These are phyloP conservation scores for Rhododendron kiyosumense DNA, from an alignment of 148 eudicot genomes.

Conservation along the genomic window DNA sequence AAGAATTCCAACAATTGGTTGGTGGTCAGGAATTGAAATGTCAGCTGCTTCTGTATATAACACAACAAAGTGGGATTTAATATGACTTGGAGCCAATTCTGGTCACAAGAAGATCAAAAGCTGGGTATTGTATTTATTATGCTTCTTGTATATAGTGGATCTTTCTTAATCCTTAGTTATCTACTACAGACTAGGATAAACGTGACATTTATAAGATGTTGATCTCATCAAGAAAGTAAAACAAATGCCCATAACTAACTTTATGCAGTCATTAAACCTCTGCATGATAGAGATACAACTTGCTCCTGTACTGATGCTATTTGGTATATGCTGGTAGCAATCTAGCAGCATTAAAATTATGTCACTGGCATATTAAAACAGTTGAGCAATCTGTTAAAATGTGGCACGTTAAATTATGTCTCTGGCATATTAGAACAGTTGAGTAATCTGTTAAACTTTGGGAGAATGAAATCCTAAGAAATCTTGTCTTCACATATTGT, in stretches of 20 bases:
- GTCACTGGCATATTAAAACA: not conserved
- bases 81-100: not conserved
- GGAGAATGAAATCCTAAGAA: not conserved
- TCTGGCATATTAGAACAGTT: not conserved
- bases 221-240: not conserved
- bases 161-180: not conserved
- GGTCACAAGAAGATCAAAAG: not conserved
- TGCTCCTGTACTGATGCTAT: not conserved
- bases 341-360: not conserved
- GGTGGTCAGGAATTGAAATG: conserved; percentile 34
- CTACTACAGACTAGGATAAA: not conserved
- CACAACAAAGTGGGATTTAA: not conserved
- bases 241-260: not conserved
- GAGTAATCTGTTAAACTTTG: not conserved
- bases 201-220: not conserved
- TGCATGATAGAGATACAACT: not conserved
- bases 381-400: not conserved
- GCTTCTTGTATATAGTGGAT: not conserved
- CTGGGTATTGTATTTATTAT: not conserved
- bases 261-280: not conserved
- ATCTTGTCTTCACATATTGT: not conserved
- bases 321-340: not conserved
- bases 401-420: not conserved
- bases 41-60: conserved; percentile 47
- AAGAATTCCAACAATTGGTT: conserved; percentile 57